These are phyloP conservation scores for Mycena maculata DNA, from an alignment of 768 basidiomycete species.

Conservation along the genomic window DNA sequence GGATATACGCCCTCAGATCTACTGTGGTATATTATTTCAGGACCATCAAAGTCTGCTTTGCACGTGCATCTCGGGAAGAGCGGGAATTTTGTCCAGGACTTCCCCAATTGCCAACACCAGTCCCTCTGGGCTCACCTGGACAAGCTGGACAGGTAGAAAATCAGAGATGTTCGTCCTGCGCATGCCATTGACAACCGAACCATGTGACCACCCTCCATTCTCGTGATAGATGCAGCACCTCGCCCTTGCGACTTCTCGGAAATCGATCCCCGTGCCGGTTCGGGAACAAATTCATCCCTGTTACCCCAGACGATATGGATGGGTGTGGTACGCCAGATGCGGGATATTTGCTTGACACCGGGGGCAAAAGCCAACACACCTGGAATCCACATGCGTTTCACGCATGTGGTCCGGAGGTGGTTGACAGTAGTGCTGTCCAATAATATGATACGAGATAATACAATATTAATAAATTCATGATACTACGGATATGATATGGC, in stretches of 20 bases:
- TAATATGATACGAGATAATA: no score
- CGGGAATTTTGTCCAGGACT: neutral
- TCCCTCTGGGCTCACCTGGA: conserved; percentile 3
- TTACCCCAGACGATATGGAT: conserved; percentile 20
- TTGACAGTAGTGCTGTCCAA: no score
- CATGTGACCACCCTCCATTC: conserved; percentile 14
- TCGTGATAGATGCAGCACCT: conserved; percentile 11
- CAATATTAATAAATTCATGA: no score
- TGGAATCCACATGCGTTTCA: no score
- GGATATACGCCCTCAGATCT: no score
- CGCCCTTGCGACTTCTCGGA: conserved; percentile 11
- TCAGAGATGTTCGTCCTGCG: neutral
- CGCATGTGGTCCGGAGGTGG: no score
- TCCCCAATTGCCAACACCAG: neutral
- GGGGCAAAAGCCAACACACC: no score
- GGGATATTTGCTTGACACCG: conserved; percentile 1
- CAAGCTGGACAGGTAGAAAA: neutral
- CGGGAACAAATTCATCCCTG: conserved; percentile 4
- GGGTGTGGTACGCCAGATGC: conserved; percentile 8
- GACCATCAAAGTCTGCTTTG: conserved; percentile 20
- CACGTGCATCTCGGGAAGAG: neutral
- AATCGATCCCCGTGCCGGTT: neutral
- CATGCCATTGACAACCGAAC: neutral
- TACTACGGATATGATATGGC: no score
- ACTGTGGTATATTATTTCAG: no score